phyloP scores from a whole-genome alignment of 495 filamentous ascomycete species.

The Neurospora terricola region DNA sequence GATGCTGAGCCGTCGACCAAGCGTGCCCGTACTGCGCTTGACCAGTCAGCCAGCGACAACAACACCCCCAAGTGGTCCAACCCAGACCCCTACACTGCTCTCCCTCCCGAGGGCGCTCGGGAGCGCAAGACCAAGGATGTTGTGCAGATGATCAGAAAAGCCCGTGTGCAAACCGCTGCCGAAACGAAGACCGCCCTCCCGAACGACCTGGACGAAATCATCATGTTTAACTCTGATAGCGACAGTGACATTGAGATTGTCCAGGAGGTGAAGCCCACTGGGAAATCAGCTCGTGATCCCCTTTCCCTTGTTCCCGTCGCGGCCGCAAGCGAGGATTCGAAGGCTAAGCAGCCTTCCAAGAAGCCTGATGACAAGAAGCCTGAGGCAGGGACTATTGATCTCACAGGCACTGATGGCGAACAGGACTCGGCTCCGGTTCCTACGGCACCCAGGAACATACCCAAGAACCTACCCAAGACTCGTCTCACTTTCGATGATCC shows the following conservation, averaged over 20 bases:
- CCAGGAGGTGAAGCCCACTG: background rate
- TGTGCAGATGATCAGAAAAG: constrained; percentile 79
- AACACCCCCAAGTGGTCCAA: constrained; percentile 77
- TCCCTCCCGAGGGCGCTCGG: constrained; percentile 57
- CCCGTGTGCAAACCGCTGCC: constrained; percentile 44
- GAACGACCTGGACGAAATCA: constrained; percentile 62
- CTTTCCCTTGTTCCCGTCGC: background rate
- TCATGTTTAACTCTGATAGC: constrained; percentile 61
- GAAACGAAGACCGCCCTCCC: constrained; percentile 45
- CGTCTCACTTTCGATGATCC: constrained; percentile 4
- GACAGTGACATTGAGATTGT: constrained; percentile 24
- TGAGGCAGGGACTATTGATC: constrained; percentile 9
- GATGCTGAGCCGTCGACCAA: constrained; percentile 40
- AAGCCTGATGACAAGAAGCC: background rate
- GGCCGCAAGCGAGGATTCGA: background rate
- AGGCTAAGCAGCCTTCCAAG: background rate
- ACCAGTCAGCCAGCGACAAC: constrained; percentile 28
- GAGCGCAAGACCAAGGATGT: constrained; percentile 67
- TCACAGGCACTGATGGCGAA: constrained; percentile 8
- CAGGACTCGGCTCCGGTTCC: background rate
- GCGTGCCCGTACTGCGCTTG: constrained; percentile 27
- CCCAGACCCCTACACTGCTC: constrained; percentile 77
- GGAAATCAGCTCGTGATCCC: background rate
- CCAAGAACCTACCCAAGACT: constrained; percentile 1
- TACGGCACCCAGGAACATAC: constrained; percentile 4